Evolutionary conservation across 768 basidiomycete species (phyloP).

Genomic region (Thelephora ganbajun): DNA sequence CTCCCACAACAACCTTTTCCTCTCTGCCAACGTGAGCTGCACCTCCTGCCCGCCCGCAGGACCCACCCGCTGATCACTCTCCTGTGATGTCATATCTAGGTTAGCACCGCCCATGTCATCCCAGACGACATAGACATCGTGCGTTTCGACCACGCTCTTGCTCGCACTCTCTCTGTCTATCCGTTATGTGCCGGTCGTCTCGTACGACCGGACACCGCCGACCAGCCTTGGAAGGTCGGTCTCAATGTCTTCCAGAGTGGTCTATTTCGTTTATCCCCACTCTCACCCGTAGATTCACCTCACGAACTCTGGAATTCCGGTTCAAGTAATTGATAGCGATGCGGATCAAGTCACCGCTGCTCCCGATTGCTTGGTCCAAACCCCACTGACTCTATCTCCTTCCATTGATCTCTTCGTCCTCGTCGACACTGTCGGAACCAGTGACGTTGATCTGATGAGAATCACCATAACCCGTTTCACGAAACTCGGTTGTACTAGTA

Average conservation of each 20-base stretch:
- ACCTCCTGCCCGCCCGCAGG: no score
- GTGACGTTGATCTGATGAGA: conserved; percentile 4
- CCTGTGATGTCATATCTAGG: conserved; percentile 1
- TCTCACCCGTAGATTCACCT: conserved; percentile 4
- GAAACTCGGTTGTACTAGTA: conserved; percentile 4
- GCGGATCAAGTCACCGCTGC: conserved; percentile 1
- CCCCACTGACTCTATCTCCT: conserved; percentile 3
- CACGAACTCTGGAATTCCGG: conserved; percentile 4
- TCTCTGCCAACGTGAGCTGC: no score
- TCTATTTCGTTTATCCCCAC: not conserved
- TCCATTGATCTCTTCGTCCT: not conserved
- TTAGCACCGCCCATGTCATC: conserved; percentile 7
- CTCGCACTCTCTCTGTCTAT: conserved; percentile 4
- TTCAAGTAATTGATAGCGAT: conserved; percentile 6
- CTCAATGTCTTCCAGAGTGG: not conserved
- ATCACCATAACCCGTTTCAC: conserved; percentile 7
- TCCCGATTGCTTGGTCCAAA: conserved; percentile 7
- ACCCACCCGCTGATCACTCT: not conserved
- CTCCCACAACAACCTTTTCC: no score
- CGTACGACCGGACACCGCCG: not conserved
- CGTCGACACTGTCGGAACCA: conserved; percentile 1
- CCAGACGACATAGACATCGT: conserved; percentile 5
- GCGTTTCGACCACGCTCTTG: conserved; percentile 5
- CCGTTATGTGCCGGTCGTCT: conserved; percentile 7
- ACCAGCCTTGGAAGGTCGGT: conserved; percentile 5